Conservation (phyloP, 2,329 filamentous ascomycete genomes). For the Fusarium chlamydosporum region DNA sequence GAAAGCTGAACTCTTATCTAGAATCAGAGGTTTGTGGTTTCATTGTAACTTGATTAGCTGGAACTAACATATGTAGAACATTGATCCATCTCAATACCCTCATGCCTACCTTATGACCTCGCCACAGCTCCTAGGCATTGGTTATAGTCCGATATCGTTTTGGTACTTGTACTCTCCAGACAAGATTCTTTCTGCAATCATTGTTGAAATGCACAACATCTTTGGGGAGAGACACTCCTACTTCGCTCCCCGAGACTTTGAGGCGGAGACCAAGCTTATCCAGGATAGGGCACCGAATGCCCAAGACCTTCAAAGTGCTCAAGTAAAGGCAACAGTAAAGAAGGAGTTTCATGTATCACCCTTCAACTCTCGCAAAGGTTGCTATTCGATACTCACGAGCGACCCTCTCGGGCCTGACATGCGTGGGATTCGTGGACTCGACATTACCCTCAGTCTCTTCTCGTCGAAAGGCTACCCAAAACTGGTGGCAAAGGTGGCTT, state of each 20-base stretch:
- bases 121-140: slow-evolving; percentile 76
- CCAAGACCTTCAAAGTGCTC: slow-evolving; percentile 12
- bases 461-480: slow-evolving; percentile 74
- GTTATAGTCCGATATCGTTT: slow-evolving; percentile 82
- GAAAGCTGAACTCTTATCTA: slow-evolving; percentile 74
- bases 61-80: slow-evolving; percentile 60
- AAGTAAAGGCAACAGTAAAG: slow-evolving; percentile 67
- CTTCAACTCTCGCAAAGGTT: slow-evolving; percentile 75
- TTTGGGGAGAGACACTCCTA: slow-evolving; percentile 75
- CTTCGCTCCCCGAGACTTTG: slow-evolving; percentile 50
- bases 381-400: slow-evolving; percentile 65
- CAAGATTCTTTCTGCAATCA: slow-evolving; percentile 71
- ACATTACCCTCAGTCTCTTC: slow-evolving; percentile 72
- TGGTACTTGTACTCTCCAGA: slow-evolving; percentile 80
- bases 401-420: slow-evolving; percentile 61
- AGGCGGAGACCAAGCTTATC: slow-evolving; percentile 40
- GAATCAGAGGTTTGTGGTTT: slow-evolving; percentile 63
- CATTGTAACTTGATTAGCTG: neutral
- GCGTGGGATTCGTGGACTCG: slow-evolving; percentile 60
- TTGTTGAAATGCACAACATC: slow-evolving; percentile 83
- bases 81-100: slow-evolving; percentile 72
- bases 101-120: slow-evolving; percentile 80
- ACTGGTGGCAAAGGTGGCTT: slow-evolving; percentile 72
- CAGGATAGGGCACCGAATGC: neutral
- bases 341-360: slow-evolving; percentile 85